Base-by-base conservation (phyloP, 2,329 filamentous ascomycete genomes). In the Hymenoscyphus occultus region DNA sequence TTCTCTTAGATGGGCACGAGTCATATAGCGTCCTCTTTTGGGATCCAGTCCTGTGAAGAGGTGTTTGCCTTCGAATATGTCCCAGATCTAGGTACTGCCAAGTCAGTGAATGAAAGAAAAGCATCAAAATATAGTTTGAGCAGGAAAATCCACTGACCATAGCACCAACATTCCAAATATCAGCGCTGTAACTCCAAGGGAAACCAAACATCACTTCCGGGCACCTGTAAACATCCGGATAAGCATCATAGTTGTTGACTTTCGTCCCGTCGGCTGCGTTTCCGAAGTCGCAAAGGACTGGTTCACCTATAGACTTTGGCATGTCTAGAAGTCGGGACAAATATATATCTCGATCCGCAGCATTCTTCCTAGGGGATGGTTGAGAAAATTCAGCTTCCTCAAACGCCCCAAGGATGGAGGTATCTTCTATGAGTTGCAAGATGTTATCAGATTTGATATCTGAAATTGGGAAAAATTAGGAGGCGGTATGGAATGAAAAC, bases 271-370 rank as follows among this genome's bases (percentile, higher is more conserved):
- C 0, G 4, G 81, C 72, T 1, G 80, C 80, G 0, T 79, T 79
- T 10, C 81, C 81, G 66, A 84, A 82, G 64, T 84, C 82, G 63
- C 81, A 81, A 5, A 83, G 73, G 0, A 82, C 74, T 0, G 77
- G 76, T 0, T 72, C 72, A 0, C 78, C 77, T 35, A 67, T 65
- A 6, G 68, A 48, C 16, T 72, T 74, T 0, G 77, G 77, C 60
- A 76, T 70, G 65, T 69, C 61, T 13, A 83, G 74, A 32, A 76
- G 69, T 3, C 76, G 78, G 10, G 80, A 83, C 0, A 73, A 6
- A 64, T 83, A 82, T 4, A 83, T 79, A 5, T 42, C 71, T 69
- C 78, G 76, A n/a, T 73, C 78, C 9, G 76, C 76, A 1, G 78
- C 1, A 14, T 76, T 67, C 61, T 84, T 83, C 5, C 80, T 73